Evolutionary conservation across 2,329 filamentous ascomycete species (phyloP), one percentile per base, ranked within the genome.

Genomic region (Fusarium albosuccineum): DNA sequence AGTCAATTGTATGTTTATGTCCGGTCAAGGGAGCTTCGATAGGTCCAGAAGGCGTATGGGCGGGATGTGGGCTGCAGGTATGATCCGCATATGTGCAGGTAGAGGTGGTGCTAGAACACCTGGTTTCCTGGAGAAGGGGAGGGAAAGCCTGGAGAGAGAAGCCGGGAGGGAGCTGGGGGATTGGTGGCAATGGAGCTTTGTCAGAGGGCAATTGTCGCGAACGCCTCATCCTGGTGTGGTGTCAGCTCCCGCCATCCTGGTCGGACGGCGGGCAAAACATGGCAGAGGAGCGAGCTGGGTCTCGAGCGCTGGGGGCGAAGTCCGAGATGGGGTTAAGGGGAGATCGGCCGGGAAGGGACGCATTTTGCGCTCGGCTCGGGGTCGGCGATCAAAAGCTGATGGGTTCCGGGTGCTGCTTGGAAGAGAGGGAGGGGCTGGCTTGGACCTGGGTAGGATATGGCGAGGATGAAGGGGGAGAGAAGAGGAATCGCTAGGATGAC

Each of bases 71-170:
- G 69, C 73, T 75, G 76, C 74, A 78, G 41, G 76, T 77, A 78
- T 78, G 76, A 76, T 76, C 68, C 75, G 76, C 76, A 78, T 78
- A 77, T 73, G 68, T 74, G 67, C 72, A 72, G 64, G 63, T 57
- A 57, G 68, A 60, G 49, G 56, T 62, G 62, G 70, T 67, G 67
- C 50, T 66, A 50, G 48, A 63, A 55, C 42, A 45, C 51, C 11
- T 63, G 55, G 29, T 39, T 52, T 41, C 39, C 45, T 57, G 54
- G 58, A 41, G 42, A 49, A 45, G 52, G 42, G 46, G 30, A 40
- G 45, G 57, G 57, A 41, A 52, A 6, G 33, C 48, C n/a, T 52
- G 49, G 49, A 52, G 40, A 29, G 29, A 30, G 37, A 26, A 22
- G 16, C 49, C 17, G 34, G 30, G 30, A 45, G 29, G 41, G 16